Percentiles rank a stretch among this genome's conserved stretches.
Conservation (phyloP, 225 moss, liverwort and hornwort species). For the Bryum argenteum region DNA sequence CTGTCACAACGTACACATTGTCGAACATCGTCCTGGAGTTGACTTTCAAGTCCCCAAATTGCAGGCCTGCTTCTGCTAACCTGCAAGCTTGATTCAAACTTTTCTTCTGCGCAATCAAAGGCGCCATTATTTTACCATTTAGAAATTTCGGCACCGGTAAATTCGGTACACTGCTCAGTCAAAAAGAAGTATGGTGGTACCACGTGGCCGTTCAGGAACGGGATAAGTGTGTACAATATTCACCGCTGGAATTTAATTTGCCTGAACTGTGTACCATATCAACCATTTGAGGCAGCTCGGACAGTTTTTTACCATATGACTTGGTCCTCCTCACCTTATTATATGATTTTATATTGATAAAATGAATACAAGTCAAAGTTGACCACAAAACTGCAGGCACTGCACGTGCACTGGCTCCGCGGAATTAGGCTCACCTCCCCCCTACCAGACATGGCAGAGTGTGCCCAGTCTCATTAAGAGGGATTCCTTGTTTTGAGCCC, state of each 20-base stretch:
- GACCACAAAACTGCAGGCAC: not conserved
- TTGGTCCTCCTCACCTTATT: not conserved
- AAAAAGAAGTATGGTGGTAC: not conserved
- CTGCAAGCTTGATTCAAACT: not conserved
- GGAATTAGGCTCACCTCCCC: no score
- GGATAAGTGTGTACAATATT: not conserved
- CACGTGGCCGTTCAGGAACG: constrained; percentile 5
- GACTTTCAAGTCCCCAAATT: not conserved
- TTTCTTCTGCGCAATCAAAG: not conserved
- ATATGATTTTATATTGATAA: no score
- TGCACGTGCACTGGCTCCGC: constrained; percentile 20
- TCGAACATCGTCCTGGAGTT: not conserved
- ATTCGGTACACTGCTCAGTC: not conserved
- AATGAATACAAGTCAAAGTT: not conserved
- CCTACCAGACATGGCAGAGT: no score
- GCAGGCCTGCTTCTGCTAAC: no score
- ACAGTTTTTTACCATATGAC: not conserved
- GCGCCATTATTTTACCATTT: not conserved
- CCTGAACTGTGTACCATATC: constrained; percentile 13
- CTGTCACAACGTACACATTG: no score
- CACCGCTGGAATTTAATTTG: constrained; percentile 16
- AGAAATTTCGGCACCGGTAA: constrained; percentile 1
- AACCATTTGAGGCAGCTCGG: not conserved
- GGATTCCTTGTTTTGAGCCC: no score
- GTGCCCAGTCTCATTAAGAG: no score